A percentile compares a stretch with the other conserved stretches of the same genome.
These are phyloP conservation scores for Colletotrichum noveboracense DNA, from an alignment of 2,329 filamentous ascomycete species.

Conservation along the genomic window DNA sequence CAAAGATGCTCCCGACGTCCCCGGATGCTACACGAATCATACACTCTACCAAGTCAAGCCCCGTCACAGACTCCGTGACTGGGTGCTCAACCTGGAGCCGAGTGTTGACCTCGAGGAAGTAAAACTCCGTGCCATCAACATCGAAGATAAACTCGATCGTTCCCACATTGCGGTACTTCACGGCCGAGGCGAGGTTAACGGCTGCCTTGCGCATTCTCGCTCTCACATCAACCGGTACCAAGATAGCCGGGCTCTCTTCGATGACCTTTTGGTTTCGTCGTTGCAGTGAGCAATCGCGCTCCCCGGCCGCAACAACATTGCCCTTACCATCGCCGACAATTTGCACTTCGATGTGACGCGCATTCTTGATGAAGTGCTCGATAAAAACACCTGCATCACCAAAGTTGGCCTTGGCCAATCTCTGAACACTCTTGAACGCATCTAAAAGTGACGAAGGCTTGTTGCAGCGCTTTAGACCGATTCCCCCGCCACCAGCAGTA, in stretches of 20 bases:
- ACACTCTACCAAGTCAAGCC: conserved; percentile 40
- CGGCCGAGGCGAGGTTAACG: conserved; percentile 34
- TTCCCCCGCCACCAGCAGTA: conserved; percentile 52
- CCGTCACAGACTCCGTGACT: conserved; percentile 43
- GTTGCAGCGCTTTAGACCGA: conserved; percentile 43
- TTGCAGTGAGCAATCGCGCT: conserved; percentile 57
- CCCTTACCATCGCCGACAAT: conserved; percentile 51
- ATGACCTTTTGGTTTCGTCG: conserved; percentile 57
- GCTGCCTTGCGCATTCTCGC: conserved; percentile 41
- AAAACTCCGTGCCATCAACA: conserved; percentile 38
- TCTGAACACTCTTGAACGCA: conserved; percentile 40
- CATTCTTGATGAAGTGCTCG: conserved; percentile 44
- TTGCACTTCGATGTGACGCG: conserved; percentile 55
- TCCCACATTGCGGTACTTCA: conserved; percentile 46
- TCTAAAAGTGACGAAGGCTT: conserved; percentile 32
- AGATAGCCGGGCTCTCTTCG: conserved; percentile 48
- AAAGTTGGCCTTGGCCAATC: conserved; percentile 46
- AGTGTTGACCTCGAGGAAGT: conserved; percentile 55
- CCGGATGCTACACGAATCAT: conserved; percentile 48
- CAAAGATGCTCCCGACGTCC: conserved; percentile 31
- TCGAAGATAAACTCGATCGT: conserved; percentile 53
- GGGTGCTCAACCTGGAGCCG: conserved; percentile 54
- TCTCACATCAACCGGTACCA: conserved; percentile 34
- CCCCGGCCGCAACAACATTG: conserved; percentile 42
- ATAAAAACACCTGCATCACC: conserved; percentile 45